Base-by-base conservation (phyloP, 2,329 filamentous ascomycete species). In the Phaeosphaeria sp. region DNA sequence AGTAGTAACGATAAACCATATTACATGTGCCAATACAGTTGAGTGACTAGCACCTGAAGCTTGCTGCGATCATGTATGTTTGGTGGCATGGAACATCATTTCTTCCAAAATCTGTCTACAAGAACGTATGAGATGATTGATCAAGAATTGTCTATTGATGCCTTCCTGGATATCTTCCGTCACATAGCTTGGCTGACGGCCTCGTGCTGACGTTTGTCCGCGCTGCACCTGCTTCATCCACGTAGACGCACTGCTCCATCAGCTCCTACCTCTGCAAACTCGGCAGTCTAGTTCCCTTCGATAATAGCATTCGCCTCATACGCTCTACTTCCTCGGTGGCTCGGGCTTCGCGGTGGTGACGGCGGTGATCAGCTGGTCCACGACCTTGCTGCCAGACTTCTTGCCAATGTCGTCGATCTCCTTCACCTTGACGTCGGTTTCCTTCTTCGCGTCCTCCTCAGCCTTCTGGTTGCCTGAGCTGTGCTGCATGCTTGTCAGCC, bases 331-430 rank as follows among this genome's bases (percentile, higher is more conserved):
- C 56, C 83, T 81, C 30, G 86, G 86, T 36, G 86, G 84, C 63
- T 91, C 85, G 15, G 93, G 91, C 78, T 92, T 89, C 63, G 94
- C 90, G 63, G 94, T 89, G 66, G 92, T 89, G 39, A 97, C 92
- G n/a, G 91, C 92, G 64, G 87, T 85, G 66, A 98, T 85, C 65
- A 99, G 82, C 74, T 96, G 90, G 66, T 91, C 87, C 51, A 97
- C 84, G 18, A 99, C 93, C 76, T 90, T 86, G 65, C 86, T 84
- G 74, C 93, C 91, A 64, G 87, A 87, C 83, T 93, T 91, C 78
- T 90, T 86, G 61, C 93, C 94, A 33, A 92, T 88, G 54, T 84
- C 84, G 77, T 91, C 86, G 77, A 98, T 98, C 78, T 91, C 88
- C 78, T 89, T 85, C 70, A 98, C 88, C 80, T 96, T 89, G 70